Conservation (phyloP, 805 yeast species). For the Schwanniomyces sp. region DNA sequence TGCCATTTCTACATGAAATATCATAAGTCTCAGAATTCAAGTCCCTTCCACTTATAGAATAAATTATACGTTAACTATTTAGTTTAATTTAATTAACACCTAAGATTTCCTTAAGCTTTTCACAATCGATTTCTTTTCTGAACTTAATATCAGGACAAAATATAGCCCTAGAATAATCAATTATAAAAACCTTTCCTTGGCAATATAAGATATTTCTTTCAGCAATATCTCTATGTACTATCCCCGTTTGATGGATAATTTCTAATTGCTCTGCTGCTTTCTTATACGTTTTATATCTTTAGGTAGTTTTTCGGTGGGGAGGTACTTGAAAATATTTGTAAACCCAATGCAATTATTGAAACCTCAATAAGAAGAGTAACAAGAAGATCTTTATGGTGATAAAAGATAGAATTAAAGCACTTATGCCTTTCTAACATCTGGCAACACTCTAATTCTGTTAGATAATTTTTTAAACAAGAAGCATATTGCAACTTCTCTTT, state of each 20-base stretch:
- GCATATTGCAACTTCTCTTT: no score
- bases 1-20: no score
- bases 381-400: background rate
- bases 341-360: background rate
- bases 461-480: no score
- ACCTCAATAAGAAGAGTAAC: background rate
- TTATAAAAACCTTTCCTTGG: constrained; percentile 4
- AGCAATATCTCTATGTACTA: constrained; percentile 6
- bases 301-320: background rate
- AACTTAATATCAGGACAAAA: no score
- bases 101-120: no score
- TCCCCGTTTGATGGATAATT: constrained; percentile 5
- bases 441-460: no score
- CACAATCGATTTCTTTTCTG: no score
- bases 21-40: no score
- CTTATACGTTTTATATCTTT: background rate
- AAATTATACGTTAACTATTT: no score
- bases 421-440: background rate
- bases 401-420: background rate
- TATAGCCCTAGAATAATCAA: background rate
- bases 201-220: constrained; percentile 1
- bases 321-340: background rate
- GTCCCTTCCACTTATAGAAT: no score
- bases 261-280: constrained; percentile 5
- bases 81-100: no score